Evolutionary conservation across 2,329 filamentous ascomycete genomes (phyloP).

Genomic region (Triangularia verruculosa): DNA sequence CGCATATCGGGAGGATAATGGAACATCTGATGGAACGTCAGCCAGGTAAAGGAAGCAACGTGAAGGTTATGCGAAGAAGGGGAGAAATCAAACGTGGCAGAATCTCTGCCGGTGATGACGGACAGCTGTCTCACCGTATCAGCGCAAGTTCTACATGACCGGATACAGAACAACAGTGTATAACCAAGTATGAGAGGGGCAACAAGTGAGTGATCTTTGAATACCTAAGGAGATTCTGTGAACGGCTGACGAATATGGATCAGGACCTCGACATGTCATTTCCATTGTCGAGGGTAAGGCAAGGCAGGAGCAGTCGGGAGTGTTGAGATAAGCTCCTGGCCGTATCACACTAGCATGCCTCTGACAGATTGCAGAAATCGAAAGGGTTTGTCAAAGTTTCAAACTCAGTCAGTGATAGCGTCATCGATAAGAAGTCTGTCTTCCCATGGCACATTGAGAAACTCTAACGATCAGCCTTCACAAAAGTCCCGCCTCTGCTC

Average conservation of each 20-base stretch:
- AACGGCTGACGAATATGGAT: not conserved
- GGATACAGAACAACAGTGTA: not conserved
- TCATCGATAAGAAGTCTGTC: not conserved
- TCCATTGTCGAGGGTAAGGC: not conserved
- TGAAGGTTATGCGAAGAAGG: not conserved
- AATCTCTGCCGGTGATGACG: not conserved
- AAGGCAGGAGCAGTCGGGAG: not conserved
- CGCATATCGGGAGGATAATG: not conserved
- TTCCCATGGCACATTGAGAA: not conserved
- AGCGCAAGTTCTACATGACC: not conserved
- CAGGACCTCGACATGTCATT: not conserved
- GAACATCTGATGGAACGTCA: not conserved
- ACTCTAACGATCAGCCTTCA: not conserved
- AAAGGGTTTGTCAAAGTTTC: not conserved
- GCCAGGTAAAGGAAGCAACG: not conserved
- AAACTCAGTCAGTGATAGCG: not conserved
- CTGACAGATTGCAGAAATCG: not conserved
- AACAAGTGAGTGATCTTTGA: not conserved
- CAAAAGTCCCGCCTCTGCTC: not conserved
- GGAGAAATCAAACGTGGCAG: not conserved
- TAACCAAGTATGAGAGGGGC: not conserved
- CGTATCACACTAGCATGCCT: not conserved
- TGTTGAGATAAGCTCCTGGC: no score
- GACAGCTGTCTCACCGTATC: not conserved
- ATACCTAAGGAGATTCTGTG: not conserved